Evolutionary conservation across 306 rosid species (phyloP), one percentile per base, ranked within the genome.

Genomic region (Pyrus communis): DNA sequence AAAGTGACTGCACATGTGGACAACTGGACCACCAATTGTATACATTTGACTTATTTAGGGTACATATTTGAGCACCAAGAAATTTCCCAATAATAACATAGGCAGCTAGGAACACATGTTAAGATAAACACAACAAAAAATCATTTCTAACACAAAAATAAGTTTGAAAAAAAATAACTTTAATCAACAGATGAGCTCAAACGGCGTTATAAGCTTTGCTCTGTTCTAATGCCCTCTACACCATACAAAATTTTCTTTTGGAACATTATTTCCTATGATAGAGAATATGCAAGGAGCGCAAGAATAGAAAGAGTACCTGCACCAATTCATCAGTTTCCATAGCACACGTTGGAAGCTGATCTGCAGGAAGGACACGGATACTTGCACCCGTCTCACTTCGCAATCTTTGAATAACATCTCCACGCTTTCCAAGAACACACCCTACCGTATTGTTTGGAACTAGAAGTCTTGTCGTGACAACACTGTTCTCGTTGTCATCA

Each of bases 331-430:
- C 84, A n/a, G 82, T 71, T 23, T 66, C 45, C 82, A 68, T 71
- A 49, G 82, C 84, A 83, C 86, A 83, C 35, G 69, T 43, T 52
- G 87, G 87, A 58, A 84, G 79, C 61, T 80, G 84, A 33, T 84
- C 84, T 17, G 76, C 76, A n/a, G 72, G 67, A 63, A 84, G 87
- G 30, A 84, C 71, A 38, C 84, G 86, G 66, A 83, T 75, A 65
- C 23, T 71, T 66, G 86, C 86, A 59, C 76, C 67, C 2, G 86
- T 83, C 52, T 79, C 79, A 72, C 79, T 76, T 42, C 86, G 67
- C 69, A 83, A 67, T 66, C 78, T 76, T 67, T 79, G 86, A 72
- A 83, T 73, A 46, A 83, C 78, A 71, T 79, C 78, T 38, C 86
- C 84, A 66, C 81, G 60, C 70, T 79, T 83, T 15, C 86, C 86